Percentiles rank a stretch among this genome's conserved stretches.
These are phyloP conservation scores for Aspergillus nidulans DNA, from an alignment of 495 filamentous ascomycete genomes.

Conservation along the genomic window DNA sequence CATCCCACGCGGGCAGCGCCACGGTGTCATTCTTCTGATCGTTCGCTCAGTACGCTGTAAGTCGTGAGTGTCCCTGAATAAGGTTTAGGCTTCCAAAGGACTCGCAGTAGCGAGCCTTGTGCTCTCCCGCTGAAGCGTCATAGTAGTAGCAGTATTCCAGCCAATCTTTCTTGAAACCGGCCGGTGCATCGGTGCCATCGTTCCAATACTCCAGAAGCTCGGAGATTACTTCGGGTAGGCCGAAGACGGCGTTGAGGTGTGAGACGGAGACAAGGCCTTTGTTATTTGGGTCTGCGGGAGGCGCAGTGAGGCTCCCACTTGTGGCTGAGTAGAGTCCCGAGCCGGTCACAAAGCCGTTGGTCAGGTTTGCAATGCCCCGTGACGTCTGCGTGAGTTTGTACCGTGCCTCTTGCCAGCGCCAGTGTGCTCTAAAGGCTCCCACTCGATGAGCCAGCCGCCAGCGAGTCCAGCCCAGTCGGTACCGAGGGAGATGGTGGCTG, in stretches of 20 bases:
- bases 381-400: slow-evolving; percentile 33
- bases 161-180: slow-evolving; percentile 36
- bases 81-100: slow-evolving; percentile 34
- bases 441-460: slow-evolving; percentile 42
- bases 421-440: too few relatives aligned
- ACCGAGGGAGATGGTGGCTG: slow-evolving; percentile 37
- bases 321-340: slow-evolving; percentile 37
- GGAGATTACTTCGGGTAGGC: slow-evolving; percentile 39
- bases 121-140: slow-evolving; percentile 29
- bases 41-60: slow-evolving; percentile 38
- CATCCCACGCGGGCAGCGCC: slow-evolving; percentile 37
- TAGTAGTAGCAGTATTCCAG: slow-evolving; percentile 43
- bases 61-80: slow-evolving; percentile 40
- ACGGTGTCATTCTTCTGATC: slow-evolving; percentile 27
- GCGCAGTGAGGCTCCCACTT: slow-evolving; percentile 36
- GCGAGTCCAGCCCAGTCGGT: slow-evolving; percentile 48
- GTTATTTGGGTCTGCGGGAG: slow-evolving; percentile 37
- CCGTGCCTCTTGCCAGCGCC: slow-evolving; percentile 37
- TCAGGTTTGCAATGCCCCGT: slow-evolving; percentile 38
- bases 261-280: slow-evolving; percentile 35
- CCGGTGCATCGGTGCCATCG: slow-evolving; percentile 15
- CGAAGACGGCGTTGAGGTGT: slow-evolving; percentile 44
- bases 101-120: slow-evolving; percentile 37
- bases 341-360: slow-evolving; percentile 46
- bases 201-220: slow-evolving; percentile 32